Evolutionary conservation across 163 green algal genomes (phyloP).

Genomic region (Chloroidium sp.): DNA sequence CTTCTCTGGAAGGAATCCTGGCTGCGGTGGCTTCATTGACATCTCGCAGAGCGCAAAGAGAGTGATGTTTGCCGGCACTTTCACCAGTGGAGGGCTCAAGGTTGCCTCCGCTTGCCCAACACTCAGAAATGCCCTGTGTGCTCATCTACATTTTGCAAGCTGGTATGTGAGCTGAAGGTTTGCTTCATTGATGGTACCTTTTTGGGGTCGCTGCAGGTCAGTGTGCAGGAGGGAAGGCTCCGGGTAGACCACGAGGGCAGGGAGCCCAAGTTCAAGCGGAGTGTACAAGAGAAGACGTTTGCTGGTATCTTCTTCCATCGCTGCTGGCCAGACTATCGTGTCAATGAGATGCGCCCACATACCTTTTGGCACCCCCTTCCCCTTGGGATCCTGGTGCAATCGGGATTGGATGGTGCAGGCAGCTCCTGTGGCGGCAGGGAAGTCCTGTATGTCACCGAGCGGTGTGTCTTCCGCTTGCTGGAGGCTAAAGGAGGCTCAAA

Average conservation of each 20-base stretch:
- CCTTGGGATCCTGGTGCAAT: neutral
- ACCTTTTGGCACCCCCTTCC: neutral
- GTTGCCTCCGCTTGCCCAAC: constrained; percentile 1
- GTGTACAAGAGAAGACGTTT: constrained; percentile 43
- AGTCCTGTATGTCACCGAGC: constrained; percentile 37
- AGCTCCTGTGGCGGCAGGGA: neutral
- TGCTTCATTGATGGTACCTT: neutral
- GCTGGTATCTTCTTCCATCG: constrained; percentile 9
- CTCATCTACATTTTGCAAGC: no score
- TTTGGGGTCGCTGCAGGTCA: constrained; percentile 13
- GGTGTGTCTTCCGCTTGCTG: constrained; percentile 37
- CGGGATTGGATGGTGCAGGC: neutral
- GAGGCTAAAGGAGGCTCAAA: neutral
- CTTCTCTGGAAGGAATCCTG: constrained; percentile 28
- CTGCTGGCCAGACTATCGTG: neutral
- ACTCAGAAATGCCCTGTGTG: no score
- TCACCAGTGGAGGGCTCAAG: constrained; percentile 41
- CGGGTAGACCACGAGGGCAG: constrained; percentile 31
- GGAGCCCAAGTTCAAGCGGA: constrained; percentile 28
- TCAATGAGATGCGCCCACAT: no score
- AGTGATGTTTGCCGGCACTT: constrained; percentile 40
- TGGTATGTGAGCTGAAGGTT: neutral
- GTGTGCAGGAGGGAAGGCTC: constrained; percentile 22
- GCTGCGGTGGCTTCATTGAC: constrained; percentile 52
- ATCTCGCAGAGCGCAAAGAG: constrained; percentile 39